phyloP scores from a whole-genome alignment of 352 stramenopile species.

The Pythium brachiatum region DNA sequence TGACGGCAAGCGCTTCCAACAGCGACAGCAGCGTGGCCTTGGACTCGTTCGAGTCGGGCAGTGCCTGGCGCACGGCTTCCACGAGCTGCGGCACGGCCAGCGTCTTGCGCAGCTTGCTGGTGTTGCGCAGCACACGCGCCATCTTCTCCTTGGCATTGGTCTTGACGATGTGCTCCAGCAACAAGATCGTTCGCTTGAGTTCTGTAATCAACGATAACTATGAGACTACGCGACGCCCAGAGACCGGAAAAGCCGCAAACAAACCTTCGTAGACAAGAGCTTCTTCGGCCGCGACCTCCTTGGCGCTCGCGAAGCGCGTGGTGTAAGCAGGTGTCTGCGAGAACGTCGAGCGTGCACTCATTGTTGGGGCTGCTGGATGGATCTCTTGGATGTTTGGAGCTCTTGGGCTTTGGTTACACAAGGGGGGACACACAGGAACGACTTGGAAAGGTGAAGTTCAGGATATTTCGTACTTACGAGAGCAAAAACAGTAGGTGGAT shows the following conservation, averaged over 20 bases:
- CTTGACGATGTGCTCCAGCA: conserved; percentile 77
- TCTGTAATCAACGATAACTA: conserved; percentile 32
- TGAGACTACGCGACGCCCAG: not conserved
- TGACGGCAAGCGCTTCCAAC: conserved; percentile 44
- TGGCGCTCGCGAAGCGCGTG: conserved; percentile 31
- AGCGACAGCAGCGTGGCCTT: conserved; percentile 50
- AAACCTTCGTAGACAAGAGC: conserved; percentile 53
- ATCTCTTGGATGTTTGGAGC: conserved; percentile 11
- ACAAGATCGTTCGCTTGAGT: conserved; percentile 65
- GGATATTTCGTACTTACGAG: conserved; percentile 25
- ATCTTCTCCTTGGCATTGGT: conserved; percentile 87
- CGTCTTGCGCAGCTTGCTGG: conserved; percentile 77
- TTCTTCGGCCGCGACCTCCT: conserved; percentile 59
- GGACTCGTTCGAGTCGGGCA: conserved; percentile 64
- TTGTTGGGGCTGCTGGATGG: conserved; percentile 18
- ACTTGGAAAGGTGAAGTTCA: conserved; percentile 18
- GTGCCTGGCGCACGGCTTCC: conserved; percentile 52
- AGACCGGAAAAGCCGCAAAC: conserved; percentile 15
- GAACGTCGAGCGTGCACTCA: conserved; percentile 77
- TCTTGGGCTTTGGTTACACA: conserved; percentile 1
- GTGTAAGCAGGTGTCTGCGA: conserved; percentile 70
- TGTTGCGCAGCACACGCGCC: conserved; percentile 72
- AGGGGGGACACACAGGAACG: conserved; percentile 4
- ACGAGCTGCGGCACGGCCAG: conserved; percentile 60
- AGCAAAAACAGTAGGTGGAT: not conserved